Evolutionary conservation across 148 eudicot genomes (phyloP), one percentile per base, ranked within the genome.

Genomic region (Bassia scoparia): DNA sequence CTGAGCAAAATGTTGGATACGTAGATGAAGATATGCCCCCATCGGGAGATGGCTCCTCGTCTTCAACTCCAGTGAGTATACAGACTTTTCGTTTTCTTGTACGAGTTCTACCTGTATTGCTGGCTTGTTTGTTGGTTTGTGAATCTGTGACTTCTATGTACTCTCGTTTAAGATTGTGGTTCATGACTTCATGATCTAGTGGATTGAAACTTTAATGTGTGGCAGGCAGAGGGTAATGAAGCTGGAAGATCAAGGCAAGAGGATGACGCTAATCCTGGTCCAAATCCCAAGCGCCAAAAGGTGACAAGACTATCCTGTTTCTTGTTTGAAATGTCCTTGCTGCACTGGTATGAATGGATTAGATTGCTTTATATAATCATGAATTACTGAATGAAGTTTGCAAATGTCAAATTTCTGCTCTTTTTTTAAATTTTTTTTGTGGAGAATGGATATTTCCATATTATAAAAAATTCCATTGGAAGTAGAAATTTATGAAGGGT

Each of bases 231-330:
- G 74, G 70, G 67, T 67, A 35, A 82, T 41, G 81, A 66, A 59
- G 69, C 49, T 59, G 82, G 87, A 70, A 70, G 73, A 34, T 67
- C 84, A 37, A 37, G 83, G 26, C 74, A 26, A 29, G 76, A 50
- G 38, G 65, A 26, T 73, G 84, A 81, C 15, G 10, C 29, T 59
- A 35, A 69, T 56, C 71, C 66, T 67, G 76, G 61, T 69, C 82
- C 87, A 16, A 67, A 72, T 79, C 60, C 79, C 12, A 84, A 84
- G 75, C 87, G 87, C 17, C 84, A 70, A 71, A 84, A 81, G 87
- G 87, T 84, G 70, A 70, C 33, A 14, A 2, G 11, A 26, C 53
- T 14, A 13, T 34, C 44, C 18, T 53, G 27, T 0, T 24, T 13
- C 35, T 21, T 52, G 48, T 61, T 50, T 69, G 17, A 33, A 14